A percentile compares a stretch with the other conserved stretches of the same genome.
Evolutionary conservation across 768 basidiomycete species (phyloP).

Genomic region (Mycena latifolia): DNA sequence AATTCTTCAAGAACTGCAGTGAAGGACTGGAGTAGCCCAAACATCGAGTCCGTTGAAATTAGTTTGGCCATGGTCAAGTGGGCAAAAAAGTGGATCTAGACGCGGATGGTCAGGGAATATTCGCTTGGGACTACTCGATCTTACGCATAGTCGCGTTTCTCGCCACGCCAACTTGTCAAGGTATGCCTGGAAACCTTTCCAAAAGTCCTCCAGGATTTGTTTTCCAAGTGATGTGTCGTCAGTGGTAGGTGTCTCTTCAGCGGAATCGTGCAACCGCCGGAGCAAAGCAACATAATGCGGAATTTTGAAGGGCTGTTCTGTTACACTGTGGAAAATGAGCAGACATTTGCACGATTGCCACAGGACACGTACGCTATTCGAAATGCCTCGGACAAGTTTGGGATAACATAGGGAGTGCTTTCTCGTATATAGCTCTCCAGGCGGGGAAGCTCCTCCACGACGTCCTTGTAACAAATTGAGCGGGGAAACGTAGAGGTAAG

Average conservation of each 20-base stretch:
- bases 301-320: slow-evolving; percentile 95
- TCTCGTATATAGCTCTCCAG: slow-evolving; percentile 77
- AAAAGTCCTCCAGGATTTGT: slow-evolving; percentile 87
- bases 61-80: slow-evolving; percentile 84
- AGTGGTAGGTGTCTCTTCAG: slow-evolving; percentile 43
- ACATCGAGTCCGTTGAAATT: slow-evolving; percentile 83
- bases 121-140: slow-evolving; percentile 48
- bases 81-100: slow-evolving; percentile 93
- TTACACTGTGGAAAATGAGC: slow-evolving; percentile 64
- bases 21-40: slow-evolving; percentile 86
- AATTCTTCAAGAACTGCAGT: slow-evolving; percentile 91
- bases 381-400: slow-evolving; percentile 79
- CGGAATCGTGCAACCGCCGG: slow-evolving; percentile 68
- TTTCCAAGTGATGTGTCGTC: slow-evolving; percentile 69
- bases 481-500: background rate
- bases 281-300: slow-evolving; percentile 90
- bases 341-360: background rate
- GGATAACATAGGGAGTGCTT: slow-evolving; percentile 67
- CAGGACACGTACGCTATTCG: slow-evolving; percentile 69
- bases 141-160: slow-evolving; percentile 90
- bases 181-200: slow-evolving; percentile 90
- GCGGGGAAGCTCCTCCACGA: slow-evolving; percentile 74
- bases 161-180: slow-evolving; percentile 93
- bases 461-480: slow-evolving; percentile 61
- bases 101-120: slow-evolving; percentile 24